Evolutionary conservation across 2,329 filamentous ascomycete genomes (phyloP), one percentile per base, ranked within the genome.

Genomic region (Cordyceps cicadae): DNA sequence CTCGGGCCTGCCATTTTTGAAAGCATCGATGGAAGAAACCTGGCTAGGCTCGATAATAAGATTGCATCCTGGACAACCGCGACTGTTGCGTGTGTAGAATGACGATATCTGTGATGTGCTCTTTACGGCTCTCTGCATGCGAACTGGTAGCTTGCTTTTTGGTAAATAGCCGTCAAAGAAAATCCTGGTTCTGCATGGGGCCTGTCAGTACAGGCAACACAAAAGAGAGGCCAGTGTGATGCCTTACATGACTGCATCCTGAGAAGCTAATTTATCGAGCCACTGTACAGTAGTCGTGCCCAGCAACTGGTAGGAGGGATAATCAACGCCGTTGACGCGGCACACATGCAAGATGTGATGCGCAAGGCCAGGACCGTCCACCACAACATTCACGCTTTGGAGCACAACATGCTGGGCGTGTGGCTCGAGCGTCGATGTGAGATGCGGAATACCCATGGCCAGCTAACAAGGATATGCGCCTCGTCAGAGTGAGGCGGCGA

Each of bases 161-260:
- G 93, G 93, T 1, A 97, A 79, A 60, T 84, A 87, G 15, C 92
- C 92, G 71, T 97, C 93, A 67, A 97, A 97, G 70, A 88, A 92
- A 58, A 97, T 88, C 52, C 80, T 84, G 62, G 83, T 75, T 65
- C 86, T 89, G 65, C 37, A 29, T 12, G 55, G 39, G 21, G 14
- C 41, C 49, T 46, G 41, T 62, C 19, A 54, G 46, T 11, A 51
- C 32, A 41, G 19, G 7, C 70, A 71, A 63, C 29, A 64, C 54
- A 63, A 26, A 8, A 48, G 14, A 24, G 54, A 57, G 19, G 54
- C 54, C 43, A 55, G 17, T 54, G 52, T 46, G 51, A 53, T 6
- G 63, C 66, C 67, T 72, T 78, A 93, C 90, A 94, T 80, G 51
- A 74, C 74, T 54, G 89, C 79, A 58, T 81, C 78, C 61, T 79